Conservation (phyloP, 2,329 filamentous ascomycete species). For the Emmonsiellopsis sp. region DNA sequence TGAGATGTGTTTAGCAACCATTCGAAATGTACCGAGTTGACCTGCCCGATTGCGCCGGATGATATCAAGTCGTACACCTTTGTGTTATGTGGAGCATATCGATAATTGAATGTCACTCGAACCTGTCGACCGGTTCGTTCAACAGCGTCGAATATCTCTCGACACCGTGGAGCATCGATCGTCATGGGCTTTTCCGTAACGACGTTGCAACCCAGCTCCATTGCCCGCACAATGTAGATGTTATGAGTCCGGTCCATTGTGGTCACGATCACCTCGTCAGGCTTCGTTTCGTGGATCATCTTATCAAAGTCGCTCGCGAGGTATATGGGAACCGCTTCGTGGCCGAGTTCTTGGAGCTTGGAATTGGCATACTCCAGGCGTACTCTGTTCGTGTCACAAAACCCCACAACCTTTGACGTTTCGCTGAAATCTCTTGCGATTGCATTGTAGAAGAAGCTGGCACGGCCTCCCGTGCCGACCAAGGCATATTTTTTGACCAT, state of each 20-base stretch:
- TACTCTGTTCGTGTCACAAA: conserved; percentile 54
- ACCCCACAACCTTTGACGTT: conserved; percentile 44
- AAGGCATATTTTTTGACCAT: conserved; percentile 37
- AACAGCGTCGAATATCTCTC: conserved; percentile 46
- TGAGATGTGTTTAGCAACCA: conserved; percentile 55
- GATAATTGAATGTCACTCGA: conserved; percentile 55
- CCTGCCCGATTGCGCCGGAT: conserved; percentile 46
- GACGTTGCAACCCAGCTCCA: conserved; percentile 51
- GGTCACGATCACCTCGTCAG: conserved; percentile 54
- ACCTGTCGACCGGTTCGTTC: conserved; percentile 41
- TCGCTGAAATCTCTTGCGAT: conserved; percentile 44
- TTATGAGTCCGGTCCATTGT: conserved; percentile 55
- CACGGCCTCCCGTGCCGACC: conserved; percentile 50
- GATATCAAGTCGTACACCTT: conserved; percentile 47
- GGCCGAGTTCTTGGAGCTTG: conserved; percentile 38
- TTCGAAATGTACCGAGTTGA: conserved; percentile 52
- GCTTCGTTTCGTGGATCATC: conserved; percentile 47
- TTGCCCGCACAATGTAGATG: conserved; percentile 49
- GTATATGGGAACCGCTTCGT: conserved; percentile 44
- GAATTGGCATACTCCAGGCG: conserved; percentile 49
- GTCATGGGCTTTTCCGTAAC: conserved; percentile 60
- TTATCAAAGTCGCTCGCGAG: conserved; percentile 46
- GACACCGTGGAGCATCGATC: conserved; percentile 47
- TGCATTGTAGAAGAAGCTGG: conserved; percentile 53
- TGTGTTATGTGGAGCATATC: conserved; percentile 57